A percentile compares a stretch with the other conserved stretches of the same genome.
Evolutionary conservation across 805 yeast genomes (phyloP).

Genomic region (Nematodospora valgi): DNA sequence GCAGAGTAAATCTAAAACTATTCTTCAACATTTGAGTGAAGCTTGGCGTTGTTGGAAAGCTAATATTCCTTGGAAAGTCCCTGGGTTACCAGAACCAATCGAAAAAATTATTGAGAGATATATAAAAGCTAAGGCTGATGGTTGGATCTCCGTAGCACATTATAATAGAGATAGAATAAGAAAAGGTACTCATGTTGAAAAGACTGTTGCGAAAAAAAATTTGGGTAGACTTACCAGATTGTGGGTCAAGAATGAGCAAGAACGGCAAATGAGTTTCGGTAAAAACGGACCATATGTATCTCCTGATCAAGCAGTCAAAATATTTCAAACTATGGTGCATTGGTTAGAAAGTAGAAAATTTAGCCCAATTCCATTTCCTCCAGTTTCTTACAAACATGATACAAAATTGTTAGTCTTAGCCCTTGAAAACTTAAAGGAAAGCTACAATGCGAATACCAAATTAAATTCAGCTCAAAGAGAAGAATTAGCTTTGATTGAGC

Average conservation of each 20-base stretch:
- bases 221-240: conserved; percentile 86
- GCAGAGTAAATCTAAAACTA: conserved; percentile 80
- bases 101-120: conserved; percentile 84
- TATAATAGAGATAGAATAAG: conserved; percentile 85
- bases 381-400: conserved; percentile 86
- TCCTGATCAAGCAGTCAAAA: conserved; percentile 83
- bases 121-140: conserved; percentile 92
- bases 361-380: conserved; percentile 91
- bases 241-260: conserved; percentile 92
- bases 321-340: conserved; percentile 82
- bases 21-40: conserved; percentile 90
- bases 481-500: conserved; percentile 89
- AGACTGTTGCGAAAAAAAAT: conserved; percentile 90
- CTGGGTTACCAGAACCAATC: conserved; percentile 91
- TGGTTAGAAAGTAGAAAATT: conserved; percentile 88
- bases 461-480: conserved; percentile 86
- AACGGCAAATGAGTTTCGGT: conserved; percentile 73
- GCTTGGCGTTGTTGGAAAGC: conserved; percentile 99
- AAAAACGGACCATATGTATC: conserved; percentile 84
- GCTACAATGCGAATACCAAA: conserved; percentile 63
- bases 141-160: conserved; percentile 93
- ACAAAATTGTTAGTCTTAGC: conserved; percentile 88
- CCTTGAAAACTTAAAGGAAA: conserved; percentile 80
- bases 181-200: conserved; percentile 90
- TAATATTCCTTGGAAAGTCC: conserved; percentile 95